Evolutionary conservation across 2,329 filamentous ascomycete genomes (phyloP).

Genomic region (Trichoderma cornu-damae): DNA sequence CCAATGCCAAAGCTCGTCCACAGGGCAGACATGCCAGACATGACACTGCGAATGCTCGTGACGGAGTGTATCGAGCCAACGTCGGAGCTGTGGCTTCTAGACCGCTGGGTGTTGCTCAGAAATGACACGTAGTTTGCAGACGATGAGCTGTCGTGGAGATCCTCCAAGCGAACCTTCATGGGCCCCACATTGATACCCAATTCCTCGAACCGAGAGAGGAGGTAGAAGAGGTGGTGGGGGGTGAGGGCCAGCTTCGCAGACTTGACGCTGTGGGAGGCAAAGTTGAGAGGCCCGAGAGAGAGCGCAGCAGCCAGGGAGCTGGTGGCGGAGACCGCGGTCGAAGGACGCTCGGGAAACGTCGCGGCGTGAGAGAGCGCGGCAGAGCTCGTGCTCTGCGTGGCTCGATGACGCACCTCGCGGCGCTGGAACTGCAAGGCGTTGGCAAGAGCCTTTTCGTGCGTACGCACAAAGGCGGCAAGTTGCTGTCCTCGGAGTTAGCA

Average conservation of each 20-base stretch:
- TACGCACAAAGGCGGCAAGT: constrained; percentile 91
- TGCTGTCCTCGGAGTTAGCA: constrained; percentile 56
- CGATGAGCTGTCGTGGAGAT: constrained; percentile 80
- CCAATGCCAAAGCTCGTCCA: constrained; percentile 86
- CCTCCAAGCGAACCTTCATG: constrained; percentile 94
- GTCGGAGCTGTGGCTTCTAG: constrained; percentile 74
- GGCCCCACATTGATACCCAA: constrained; percentile 84
- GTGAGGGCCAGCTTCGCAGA: constrained; percentile 89
- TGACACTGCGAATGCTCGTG: constrained; percentile 92
- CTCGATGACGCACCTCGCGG: constrained; percentile 66
- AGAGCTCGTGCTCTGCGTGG: constrained; percentile 60
- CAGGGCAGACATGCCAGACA: constrained; percentile 91
- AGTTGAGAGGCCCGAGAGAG: constrained; percentile 77
- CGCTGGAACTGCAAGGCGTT: constrained; percentile 82
- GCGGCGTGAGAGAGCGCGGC: constrained; percentile 52
- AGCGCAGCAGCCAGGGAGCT: constrained; percentile 76
- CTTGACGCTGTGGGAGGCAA: constrained; percentile 79
- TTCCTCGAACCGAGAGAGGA: constrained; percentile 92
- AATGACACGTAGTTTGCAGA: constrained; percentile 96
- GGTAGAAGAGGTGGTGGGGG: constrained; percentile 93
- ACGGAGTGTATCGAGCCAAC: constrained; percentile 90
- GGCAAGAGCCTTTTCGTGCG: constrained; percentile 93
- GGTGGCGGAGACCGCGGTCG: constrained; percentile 64
- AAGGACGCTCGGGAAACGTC: constrained; percentile 56
- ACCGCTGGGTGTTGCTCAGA: constrained; percentile 69